phyloP scores from a whole-genome alignment of 345 rosid species.

The Hypericum perforatum region DNA sequence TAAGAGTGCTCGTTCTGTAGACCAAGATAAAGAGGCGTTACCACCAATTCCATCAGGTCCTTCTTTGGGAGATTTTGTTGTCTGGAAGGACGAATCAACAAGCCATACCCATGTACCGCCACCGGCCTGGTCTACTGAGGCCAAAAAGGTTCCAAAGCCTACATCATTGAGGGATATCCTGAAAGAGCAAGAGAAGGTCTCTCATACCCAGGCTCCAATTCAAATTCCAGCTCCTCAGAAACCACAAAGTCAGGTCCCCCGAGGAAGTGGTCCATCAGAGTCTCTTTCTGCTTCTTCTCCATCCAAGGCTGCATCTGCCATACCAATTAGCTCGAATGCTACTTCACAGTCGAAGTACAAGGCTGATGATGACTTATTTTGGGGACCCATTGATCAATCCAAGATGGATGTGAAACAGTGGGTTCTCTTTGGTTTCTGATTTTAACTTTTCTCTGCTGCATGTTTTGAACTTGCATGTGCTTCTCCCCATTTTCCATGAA shows the following conservation, averaged over 20 bases:
- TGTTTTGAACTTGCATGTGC: too few species aligned
- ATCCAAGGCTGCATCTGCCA: constrained; percentile 47
- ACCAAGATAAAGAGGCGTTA: constrained; percentile 59
- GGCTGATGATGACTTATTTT: constrained; percentile 86
- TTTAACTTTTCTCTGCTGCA: background rate
- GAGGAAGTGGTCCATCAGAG: constrained; percentile 39
- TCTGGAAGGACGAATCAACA: constrained; percentile 65
- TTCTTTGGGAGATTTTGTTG: constrained; percentile 92
- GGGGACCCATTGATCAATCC: constrained; percentile 86
- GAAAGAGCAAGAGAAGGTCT: constrained; percentile 71
- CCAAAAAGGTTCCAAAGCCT: constrained; percentile 50
- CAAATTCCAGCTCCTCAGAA: constrained; percentile 46
- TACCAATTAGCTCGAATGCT: constrained; percentile 42
- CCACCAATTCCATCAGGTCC: constrained; percentile 85
- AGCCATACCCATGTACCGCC: constrained; percentile 36
- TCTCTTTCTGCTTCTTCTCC: constrained; percentile 48
- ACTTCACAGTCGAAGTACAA: constrained; percentile 48
- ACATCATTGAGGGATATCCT: constrained; percentile 81
- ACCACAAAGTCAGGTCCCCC: constrained; percentile 38
- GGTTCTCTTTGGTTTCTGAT: constrained; percentile 14
- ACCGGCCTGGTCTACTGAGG: constrained; percentile 80
- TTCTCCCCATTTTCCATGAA: too few species aligned
- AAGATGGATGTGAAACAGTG: constrained; percentile 72
- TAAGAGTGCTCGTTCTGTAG: constrained; percentile 46
- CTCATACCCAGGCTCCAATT: constrained; percentile 36